Percentiles rank a stretch among this genome's conserved stretches.
These are phyloP conservation scores for Heterococcus sp. DNA, from an alignment of 108 stramenopile species.

Conservation along the genomic window DNA sequence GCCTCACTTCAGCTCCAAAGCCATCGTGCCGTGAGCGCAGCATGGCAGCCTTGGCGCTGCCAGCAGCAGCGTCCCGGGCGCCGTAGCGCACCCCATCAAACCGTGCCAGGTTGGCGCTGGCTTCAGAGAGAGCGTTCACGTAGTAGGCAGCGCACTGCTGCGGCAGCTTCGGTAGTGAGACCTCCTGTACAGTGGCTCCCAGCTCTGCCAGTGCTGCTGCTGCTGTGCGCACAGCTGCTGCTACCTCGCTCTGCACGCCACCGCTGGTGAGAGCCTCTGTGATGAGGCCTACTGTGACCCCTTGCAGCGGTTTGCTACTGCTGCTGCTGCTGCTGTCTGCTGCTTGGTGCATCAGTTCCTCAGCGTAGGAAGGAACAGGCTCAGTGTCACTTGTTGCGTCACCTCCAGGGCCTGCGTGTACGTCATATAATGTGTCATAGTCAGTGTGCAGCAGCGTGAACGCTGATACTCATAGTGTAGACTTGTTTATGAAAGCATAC, in stretches of 20 bases:
- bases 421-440: too few relatives aligned
- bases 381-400: too few relatives aligned
- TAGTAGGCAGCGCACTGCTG: conserved; percentile 84
- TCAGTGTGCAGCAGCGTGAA: too few relatives aligned
- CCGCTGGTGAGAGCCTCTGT: conserved; percentile 7
- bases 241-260: conserved; percentile 19
- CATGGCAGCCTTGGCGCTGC: conserved; percentile 17
- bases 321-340: too few relatives aligned
- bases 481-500: too few relatives aligned
- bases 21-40: conserved; percentile 29
- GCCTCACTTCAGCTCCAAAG: conserved; percentile 51
- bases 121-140: conserved; percentile 90
- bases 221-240: conserved; percentile 14
- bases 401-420: too few relatives aligned
- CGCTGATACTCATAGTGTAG: too few relatives aligned
- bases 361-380: too few relatives aligned
- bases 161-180: conserved; percentile 69
- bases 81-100: conserved; percentile 95
- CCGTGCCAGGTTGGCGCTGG: conserved; percentile 87
- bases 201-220: conserved; percentile 17
- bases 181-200: conserved; percentile 29
- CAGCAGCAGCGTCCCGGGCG: conserved; percentile 12
- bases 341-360: too few relatives aligned
- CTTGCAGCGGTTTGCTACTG: conserved; percentile 14
- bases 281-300: conserved; percentile 25